These are phyloP conservation scores for Eleusine coracana DNA, from an alignment of 176 grass and related monocot genomes.

Conservation along the genomic window DNA sequence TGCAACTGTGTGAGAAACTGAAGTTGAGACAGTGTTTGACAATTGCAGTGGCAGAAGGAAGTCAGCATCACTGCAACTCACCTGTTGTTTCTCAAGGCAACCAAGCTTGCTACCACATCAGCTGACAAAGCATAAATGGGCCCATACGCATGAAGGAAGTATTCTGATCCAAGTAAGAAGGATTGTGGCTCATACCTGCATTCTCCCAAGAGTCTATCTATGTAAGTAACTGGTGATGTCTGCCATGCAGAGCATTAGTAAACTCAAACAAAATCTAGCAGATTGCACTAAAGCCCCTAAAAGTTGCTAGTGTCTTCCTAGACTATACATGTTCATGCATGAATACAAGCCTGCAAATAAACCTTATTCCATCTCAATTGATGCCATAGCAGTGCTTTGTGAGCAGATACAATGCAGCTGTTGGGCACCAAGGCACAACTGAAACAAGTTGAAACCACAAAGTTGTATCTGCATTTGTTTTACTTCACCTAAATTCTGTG, in stretches of 20 bases:
- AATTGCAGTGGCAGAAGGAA: neutral
- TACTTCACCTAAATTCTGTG: neutral
- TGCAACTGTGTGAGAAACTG: neutral
- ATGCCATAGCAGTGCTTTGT: neutral
- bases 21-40: slow-evolving; percentile 9
- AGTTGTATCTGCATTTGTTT: neutral
- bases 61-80: slow-evolving; percentile 17
- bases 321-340: neutral
- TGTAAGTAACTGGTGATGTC: neutral
- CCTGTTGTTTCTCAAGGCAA: slow-evolving; percentile 94
- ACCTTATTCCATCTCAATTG: neutral
- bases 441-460: neutral
- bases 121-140: slow-evolving; percentile 99
- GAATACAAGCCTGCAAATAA: neutral
- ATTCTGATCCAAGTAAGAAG: slow-evolving; percentile 83
- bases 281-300: slow-evolving; percentile 10
- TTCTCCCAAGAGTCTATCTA: neutral
- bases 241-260: neutral
- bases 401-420: slow-evolving; percentile 8
- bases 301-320: neutral
- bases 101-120: slow-evolving; percentile 95
- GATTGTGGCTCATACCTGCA: slow-evolving; percentile 94
- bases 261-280: neutral
- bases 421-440: neutral
- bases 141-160: slow-evolving; percentile 97